Conservation (phyloP, 2,329 filamentous ascomycete genomes). For the Xylaria sp. region DNA sequence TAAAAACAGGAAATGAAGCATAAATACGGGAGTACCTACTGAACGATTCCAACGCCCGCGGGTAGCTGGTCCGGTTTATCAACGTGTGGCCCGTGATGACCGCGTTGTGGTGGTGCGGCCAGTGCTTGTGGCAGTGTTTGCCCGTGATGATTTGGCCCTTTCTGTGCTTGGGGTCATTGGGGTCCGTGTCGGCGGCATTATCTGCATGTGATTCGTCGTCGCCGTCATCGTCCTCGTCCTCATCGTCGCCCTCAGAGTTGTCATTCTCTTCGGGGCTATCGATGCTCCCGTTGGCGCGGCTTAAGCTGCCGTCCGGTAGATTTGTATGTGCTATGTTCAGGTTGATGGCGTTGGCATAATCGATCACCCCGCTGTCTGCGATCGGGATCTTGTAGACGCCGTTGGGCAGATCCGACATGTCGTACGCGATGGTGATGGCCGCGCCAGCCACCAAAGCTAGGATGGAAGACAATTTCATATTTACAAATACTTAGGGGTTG, state of each 20-base stretch:
- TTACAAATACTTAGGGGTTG: not conserved
- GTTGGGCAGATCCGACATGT: slow-evolving; percentile 4
- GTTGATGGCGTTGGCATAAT: not conserved
- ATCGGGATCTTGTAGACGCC: slow-evolving; percentile 12
- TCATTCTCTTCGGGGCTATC: not conserved
- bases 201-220: not conserved
- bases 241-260: not conserved
- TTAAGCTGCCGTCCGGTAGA: not conserved
- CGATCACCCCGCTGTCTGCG: not conserved
- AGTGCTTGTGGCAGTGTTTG: slow-evolving; percentile 16
- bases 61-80: slow-evolving; percentile 9
- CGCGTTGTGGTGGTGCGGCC: not conserved
- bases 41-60: not conserved
- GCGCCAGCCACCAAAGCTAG: not conserved
- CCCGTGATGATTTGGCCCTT: too few relatives aligned
- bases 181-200: too few relatives aligned
- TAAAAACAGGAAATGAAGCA: not conserved
- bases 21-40: not conserved
- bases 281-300: not conserved
- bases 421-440: not conserved
- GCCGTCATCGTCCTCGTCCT: not conserved
- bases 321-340: not conserved
- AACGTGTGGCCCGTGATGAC: slow-evolving; percentile 5
- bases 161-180: too few relatives aligned
- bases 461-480: not conserved